phyloP scores from a whole-genome alignment of 2,329 filamentous ascomycete genomes.

The Pseudogymnoascus sp. region DNA sequence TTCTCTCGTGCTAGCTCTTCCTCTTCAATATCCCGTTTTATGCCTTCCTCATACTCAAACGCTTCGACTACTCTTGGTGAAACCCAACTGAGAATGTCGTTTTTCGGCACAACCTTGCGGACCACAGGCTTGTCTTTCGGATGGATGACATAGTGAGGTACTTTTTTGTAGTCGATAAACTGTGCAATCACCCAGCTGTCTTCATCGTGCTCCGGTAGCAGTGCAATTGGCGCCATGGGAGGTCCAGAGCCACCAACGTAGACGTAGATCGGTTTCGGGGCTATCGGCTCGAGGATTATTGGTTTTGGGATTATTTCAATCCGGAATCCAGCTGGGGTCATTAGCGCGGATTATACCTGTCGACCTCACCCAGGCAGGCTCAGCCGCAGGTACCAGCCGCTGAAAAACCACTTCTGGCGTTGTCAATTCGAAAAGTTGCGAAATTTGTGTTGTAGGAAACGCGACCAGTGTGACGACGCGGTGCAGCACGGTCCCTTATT shows the following conservation, averaged over 20 bases:
- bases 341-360: conserved; percentile 9
- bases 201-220: conserved; percentile 43
- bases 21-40: not conserved
- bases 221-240: conserved; percentile 38
- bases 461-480: not conserved
- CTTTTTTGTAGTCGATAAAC: conserved; percentile 40
- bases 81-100: conserved; percentile 49
- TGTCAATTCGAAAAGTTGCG: not conserved
- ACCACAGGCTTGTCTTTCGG: conserved; percentile 31
- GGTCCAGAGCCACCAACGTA: conserved; percentile 39
- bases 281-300: not conserved
- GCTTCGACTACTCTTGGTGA: conserved; percentile 49
- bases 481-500: not conserved
- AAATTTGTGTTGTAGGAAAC: not conserved
- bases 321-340: conserved; percentile 5
- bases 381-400: conserved; percentile 11
- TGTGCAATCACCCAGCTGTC: conserved; percentile 48
- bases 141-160: conserved; percentile 23
- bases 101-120: conserved; percentile 45
- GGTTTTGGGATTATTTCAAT: conserved; percentile 27
- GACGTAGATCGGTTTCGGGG: conserved; percentile 26
- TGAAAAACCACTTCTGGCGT: conserved; percentile 2
- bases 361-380: conserved; percentile 4
- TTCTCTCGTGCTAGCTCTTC: not conserved
- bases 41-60: conserved; percentile 40